Base-by-base conservation (phyloP, 495 filamentous ascomycete species). In the Penicillium flavigenum region DNA sequence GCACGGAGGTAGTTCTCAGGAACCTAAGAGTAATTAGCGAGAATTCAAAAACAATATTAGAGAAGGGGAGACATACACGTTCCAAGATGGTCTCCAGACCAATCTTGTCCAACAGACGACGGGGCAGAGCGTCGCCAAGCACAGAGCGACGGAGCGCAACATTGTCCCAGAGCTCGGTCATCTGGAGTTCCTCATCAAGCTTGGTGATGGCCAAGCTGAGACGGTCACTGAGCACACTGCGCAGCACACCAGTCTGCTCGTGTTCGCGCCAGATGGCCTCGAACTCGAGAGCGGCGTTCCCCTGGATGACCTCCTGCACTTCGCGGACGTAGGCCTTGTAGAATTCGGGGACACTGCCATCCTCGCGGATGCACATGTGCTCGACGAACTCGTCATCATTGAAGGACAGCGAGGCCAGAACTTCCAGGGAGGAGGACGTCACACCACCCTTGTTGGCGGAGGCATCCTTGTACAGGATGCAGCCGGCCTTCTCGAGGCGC, bases 371-470 rank as follows among this genome's bases (percentile, higher is more conserved):
- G 73, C 95, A 98, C 95, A 98, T 98, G 76, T 98, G 84, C 72
- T 91, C 81, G 39, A 85, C 83, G 71, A 98, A 98, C 54, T 86
- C 86, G 50, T 82, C 72, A 60, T 98, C 93, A 70, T 98, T 87
- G 69, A 98, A 97, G 44, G 90, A 92, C 52, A 98, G 82, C 0
- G 92, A 91, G 10, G 94, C 94, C 17, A 98, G 82, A 5, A 98
- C 94, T 65, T 98, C 94, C 45, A 98, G 84, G 5, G 94, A 98
- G 0, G 94, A 98, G n/a, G 90, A 96, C 6, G 94, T 98, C 47
- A 98, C 94, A 70, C 94, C 94, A 65, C 94, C 94, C 81, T 98
- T 98, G 81, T 98, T 98, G 43, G 95, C 92, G 43, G 91, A 96
- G 12, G 94, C 94, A 74, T 98, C 94, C 79, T 98, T 98, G 83